Evolutionary conservation across 2,329 filamentous ascomycete genomes (phyloP).

Genomic region (Trichophaea hybrida): DNA sequence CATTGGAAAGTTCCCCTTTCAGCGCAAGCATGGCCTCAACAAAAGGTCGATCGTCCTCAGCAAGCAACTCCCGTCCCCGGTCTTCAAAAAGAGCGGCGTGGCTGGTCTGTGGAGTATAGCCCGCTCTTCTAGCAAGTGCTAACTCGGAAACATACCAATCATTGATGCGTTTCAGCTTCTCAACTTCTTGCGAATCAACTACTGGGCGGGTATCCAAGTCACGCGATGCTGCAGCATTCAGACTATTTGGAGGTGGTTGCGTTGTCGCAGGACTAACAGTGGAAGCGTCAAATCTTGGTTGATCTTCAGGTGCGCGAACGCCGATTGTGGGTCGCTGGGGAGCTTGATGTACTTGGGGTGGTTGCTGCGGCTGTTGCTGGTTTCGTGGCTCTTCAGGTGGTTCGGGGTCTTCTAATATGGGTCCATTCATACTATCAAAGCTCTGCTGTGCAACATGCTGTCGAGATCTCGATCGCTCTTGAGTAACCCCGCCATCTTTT

Average conservation of each 20-base stretch:
- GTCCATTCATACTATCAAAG: conserved; percentile 7
- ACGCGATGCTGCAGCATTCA: background rate
- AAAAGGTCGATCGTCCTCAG: conserved; percentile 80
- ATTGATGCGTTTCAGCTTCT: conserved; percentile 69
- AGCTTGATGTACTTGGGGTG: background rate
- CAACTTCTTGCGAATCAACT: conserved; percentile 53
- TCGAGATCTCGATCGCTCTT: conserved; percentile 24
- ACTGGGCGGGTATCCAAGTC: background rate
- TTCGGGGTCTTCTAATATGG: conserved; percentile 5
- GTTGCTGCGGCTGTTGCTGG: background rate
- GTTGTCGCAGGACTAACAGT: background rate
- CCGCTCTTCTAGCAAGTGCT: conserved; percentile 76
- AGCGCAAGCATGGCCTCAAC: conserved; percentile 87
- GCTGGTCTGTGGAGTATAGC: conserved; percentile 60
- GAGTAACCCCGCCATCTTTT: conserved; percentile 8
- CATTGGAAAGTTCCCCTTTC: conserved; percentile 74
- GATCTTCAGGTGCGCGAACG: background rate
- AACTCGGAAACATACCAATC: conserved; percentile 96
- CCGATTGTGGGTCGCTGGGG: background rate
- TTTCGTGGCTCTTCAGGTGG: background rate
- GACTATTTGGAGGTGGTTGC: background rate
- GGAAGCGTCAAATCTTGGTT: background rate
- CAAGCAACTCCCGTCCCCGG: conserved; percentile 61
- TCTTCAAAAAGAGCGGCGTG: conserved; percentile 62
- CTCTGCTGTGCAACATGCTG: conserved; percentile 16